Evolutionary conservation across 139 green algal species (phyloP).

Genomic region (Tetradesmus lagerheimii): DNA sequence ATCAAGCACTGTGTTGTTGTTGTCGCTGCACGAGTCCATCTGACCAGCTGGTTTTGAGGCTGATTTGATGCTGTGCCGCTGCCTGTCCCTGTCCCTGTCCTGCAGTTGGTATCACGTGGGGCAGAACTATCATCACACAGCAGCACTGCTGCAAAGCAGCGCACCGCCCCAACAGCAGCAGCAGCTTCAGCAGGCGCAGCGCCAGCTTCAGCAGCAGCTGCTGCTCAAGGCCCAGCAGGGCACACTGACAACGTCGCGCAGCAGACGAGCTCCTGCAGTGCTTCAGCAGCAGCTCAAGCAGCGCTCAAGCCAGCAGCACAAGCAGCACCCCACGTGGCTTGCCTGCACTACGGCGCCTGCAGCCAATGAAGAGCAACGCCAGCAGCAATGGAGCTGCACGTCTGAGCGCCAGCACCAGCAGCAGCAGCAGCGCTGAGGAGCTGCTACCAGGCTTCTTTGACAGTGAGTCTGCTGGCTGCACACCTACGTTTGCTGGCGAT

Average conservation of each 20-base stretch:
- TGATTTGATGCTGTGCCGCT: neutral
- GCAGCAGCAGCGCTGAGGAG: neutral
- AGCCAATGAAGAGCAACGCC: neutral
- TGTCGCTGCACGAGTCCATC: too few relatives aligned
- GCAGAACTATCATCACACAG: constrained; percentile 2
- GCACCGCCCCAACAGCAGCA: neutral
- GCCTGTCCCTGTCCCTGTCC: neutral
- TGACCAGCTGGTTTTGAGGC: too few relatives aligned
- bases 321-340: neutral
- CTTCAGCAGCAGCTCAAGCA: neutral
- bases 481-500: neutral
- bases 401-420: neutral
- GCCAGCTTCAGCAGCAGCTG: constrained; percentile 28
- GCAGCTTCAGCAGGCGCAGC: neutral
- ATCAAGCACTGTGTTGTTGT: too few relatives aligned
- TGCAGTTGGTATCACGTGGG: constrained; percentile 19
- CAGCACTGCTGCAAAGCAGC: neutral
- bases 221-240: neutral
- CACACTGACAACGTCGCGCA: neutral
- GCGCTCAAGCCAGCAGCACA: neutral
- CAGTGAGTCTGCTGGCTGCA: neutral
- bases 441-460: constrained; percentile 5
- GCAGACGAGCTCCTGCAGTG: neutral
- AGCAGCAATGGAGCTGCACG: neutral
- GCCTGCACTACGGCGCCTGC: neutral